Base-by-base conservation (phyloP, 1,284 basidiomycete genomes). In the Wolfiporia cocos region DNA sequence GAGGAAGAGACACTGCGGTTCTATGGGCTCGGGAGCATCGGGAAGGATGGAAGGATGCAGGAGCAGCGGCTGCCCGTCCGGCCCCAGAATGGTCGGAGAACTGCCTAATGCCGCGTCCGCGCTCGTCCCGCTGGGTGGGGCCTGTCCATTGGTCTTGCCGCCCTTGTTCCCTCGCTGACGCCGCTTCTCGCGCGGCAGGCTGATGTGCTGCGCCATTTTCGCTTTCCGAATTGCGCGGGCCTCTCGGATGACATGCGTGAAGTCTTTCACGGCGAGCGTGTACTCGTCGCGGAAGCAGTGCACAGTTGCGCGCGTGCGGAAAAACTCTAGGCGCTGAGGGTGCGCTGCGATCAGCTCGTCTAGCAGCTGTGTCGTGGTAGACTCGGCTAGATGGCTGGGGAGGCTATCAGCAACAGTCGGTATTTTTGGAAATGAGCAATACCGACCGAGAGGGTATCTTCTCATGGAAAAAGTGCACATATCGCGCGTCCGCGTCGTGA, bases 391-490 rank as follows among this genome's bases (percentile, higher is more conserved):
- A 63, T 89, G 87, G 49, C 88, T 87, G 20, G 7, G 22, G 5
- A 34, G n/a, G 22, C 34, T 14, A 26, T 30, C 17, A 20, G 34
- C 19, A 36, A 29, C 19, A 10, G 12, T 34, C 36, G 38, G 22
- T 22, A 12, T 21, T n/a, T 21, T 17, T 31, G 23, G 30, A 6
- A n/a, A 5, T 17, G 22, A 15, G 4, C n/a, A 2, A 29, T 14
- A 67, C 71, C 39, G 51, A 89, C 87, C 87, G 73, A 42, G 87
- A 90, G 18, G 88, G 88, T 51, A 92, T 91, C 65, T 88, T 90
- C 57, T 92, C 87, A 55, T 91, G 88, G 63, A 91, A 91, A 57
- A 91, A 91, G 54, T 90, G 83, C 3, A 91, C 86, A 60, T 91
- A 91, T 68, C 74, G 78, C 4, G 88, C 87, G 54, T 91, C 86